Evolutionary conservation across 2,329 filamentous ascomycete genomes (phyloP), one percentile per base, ranked within the genome.

Genomic region (Zymoseptoria tritici): DNA sequence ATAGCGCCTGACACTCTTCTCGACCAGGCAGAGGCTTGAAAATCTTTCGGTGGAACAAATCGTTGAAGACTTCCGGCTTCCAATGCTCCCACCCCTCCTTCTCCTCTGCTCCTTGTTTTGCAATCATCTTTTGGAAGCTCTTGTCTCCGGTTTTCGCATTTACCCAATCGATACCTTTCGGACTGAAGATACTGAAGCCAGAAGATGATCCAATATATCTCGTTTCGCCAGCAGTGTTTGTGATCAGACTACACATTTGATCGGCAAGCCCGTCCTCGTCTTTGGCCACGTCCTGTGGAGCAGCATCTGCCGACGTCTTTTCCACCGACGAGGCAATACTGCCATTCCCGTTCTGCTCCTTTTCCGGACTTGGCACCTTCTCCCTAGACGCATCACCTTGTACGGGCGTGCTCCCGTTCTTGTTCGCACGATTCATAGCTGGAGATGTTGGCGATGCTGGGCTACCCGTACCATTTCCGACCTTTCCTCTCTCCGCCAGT

Each of bases 191-290:
- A 57, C 93, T 97, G 75, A 97, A 97, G 3, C 94, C 94, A 2
- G 94, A 99, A 0, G 93, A 97, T 0, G 92, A 97, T 24, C 93
- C 94, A 67, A 97, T 96, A 72, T 96, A 99, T 75, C 94, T 83
- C 7, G 93, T 97, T 78, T 99, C 94, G 57, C 94, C 94, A 63
- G 85, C 89, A 68, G 93, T 91, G 72, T 96, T 97, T 1, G 93
- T 97, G 29, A 99, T 92, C 31, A 99, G 78, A 2, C 92, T 97
- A 75, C 93, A 97, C 94, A 99, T 97, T 88, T 97, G 94, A 76
- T 99, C 94, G 0, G 93, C 96, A 59, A 99, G 77, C 1, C 86
- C 87, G 73, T 95, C 92, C 20, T n/a, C 57, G 50, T 59, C 61
- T 26, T 61, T 59, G 31, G 60, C 55, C 49, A 46, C 53, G 20